phyloP scores from a whole-genome alignment of 2,329 filamentous ascomycete genomes.

The Colletotrichum kahawae region DNA sequence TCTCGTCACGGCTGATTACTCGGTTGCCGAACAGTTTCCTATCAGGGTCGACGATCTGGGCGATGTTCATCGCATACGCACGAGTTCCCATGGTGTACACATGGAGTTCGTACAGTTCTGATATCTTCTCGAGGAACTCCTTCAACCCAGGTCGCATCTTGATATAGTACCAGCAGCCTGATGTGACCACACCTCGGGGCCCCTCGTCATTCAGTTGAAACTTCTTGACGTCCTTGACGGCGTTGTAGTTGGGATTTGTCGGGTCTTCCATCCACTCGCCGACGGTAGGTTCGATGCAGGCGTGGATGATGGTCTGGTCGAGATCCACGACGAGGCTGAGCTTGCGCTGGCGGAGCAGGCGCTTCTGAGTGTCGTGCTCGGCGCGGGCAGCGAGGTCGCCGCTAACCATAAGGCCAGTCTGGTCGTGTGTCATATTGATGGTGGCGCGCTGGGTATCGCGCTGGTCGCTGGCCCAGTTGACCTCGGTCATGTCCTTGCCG shows the following conservation, averaged over 20 bases:
- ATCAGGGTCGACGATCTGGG: slow-evolving; percentile 89
- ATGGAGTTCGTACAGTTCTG: slow-evolving; percentile 88
- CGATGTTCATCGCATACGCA: slow-evolving; percentile 92
- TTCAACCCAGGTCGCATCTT: slow-evolving; percentile 90
- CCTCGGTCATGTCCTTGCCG: slow-evolving; percentile 94
- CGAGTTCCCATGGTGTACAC: slow-evolving; percentile 99
- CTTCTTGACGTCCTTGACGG: slow-evolving; percentile 84
- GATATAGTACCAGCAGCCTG: slow-evolving; percentile 94
- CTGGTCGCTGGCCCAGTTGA: slow-evolving; percentile 81
- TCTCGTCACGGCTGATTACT: slow-evolving; percentile 96
- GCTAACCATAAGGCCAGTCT: slow-evolving; percentile 85
- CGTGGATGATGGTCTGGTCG: slow-evolving; percentile 98
- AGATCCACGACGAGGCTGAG: slow-evolving; percentile 94
- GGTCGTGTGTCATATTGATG: slow-evolving; percentile 95
- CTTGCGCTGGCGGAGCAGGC: slow-evolving; percentile 80
- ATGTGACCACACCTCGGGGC: slow-evolving; percentile 66
- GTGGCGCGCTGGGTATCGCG: slow-evolving; percentile 84
- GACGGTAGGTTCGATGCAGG: slow-evolving; percentile 94
- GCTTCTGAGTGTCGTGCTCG: slow-evolving; percentile 85
- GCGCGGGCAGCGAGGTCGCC: slow-evolving; percentile 78
- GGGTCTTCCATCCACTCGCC: slow-evolving; percentile 93
- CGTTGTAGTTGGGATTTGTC: slow-evolving; percentile 87
- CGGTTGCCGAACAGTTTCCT: slow-evolving; percentile 90
- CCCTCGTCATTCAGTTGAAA: slow-evolving; percentile 92
- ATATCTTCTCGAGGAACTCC: slow-evolving; percentile 79